Base-by-base conservation (phyloP, 2,329 filamentous ascomycete genomes). In the Calonectria multiphialidica region DNA sequence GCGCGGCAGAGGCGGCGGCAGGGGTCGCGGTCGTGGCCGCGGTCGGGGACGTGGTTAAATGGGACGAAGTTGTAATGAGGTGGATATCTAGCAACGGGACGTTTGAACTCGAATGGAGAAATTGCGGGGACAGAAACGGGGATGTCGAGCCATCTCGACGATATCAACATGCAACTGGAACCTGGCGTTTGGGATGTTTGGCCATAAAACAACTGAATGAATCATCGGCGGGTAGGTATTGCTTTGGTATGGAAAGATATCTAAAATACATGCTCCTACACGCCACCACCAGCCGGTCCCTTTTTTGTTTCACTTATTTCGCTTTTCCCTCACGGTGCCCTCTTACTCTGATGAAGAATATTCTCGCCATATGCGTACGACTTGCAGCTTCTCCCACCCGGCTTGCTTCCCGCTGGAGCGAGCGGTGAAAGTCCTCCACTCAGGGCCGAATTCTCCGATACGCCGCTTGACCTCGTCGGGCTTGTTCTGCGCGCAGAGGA, bases 311-410 rank as follows among this genome's bases (percentile, higher is more conserved):
- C 7, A 49, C 55, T 25, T 53, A 47, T 15, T 30, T 72, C 37
- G n/a, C 44, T 33, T 18, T 18, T 65, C 33, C 25, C 53, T 59
- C n/a, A 59, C 33, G 53, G 53, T 59, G 53, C 21, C 53, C 6
- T 40, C 15, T 45, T 35, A 47, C 16, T 67, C 45, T 21, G 25
- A 61, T 42, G 33, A 71, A 57, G 33, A 63, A 71, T 68, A 70
- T 45, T 87, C 87, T 79, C 91, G 90, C 94, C 95, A 98, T 81
- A 98, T 94, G 81, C 96, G 91, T 77, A 98, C 87, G 78, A 99
- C 93, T 80, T 95, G 93, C 83, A 99, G 87, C 85, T 94, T 97
- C 86, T 99, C 97, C 96, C 96, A 98, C 0, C 97, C 97, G 35
- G 94, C 96, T 83, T 93, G 91, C 87, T 93, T 95, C 61, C 96